phyloP scores from a whole-genome alignment of 768 basidiomycete species.

The Candolleomyces efflorescens region DNA sequence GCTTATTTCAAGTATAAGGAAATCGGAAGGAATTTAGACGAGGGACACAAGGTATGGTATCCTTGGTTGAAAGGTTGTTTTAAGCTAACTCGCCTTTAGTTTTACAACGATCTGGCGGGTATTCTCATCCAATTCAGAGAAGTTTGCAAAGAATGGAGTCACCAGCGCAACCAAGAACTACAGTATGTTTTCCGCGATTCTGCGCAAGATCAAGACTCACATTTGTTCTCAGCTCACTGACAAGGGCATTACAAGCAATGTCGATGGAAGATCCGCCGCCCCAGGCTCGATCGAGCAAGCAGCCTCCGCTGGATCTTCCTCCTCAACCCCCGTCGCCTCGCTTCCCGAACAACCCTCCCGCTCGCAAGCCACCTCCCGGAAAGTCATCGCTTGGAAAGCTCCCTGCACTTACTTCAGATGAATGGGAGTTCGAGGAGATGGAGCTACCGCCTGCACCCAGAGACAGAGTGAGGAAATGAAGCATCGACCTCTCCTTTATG shows the following conservation, averaged over 20 bases:
- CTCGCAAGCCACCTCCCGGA: constrained; percentile 10
- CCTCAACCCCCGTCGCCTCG: not conserved
- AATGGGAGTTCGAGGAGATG: constrained; percentile 53
- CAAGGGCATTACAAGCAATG: constrained; percentile 8
- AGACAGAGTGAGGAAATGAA: constrained; percentile 8
- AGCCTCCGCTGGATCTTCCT: not conserved
- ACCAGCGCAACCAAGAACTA: constrained; percentile 66
- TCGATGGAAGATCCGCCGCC: not conserved
- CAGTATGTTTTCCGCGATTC: constrained; percentile 43
- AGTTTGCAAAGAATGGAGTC: constrained; percentile 71
- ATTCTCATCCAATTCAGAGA: constrained; percentile 74
- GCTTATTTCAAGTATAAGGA: constrained; percentile 89
- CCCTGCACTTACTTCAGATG: constrained; percentile 44
- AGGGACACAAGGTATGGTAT: constrained; percentile 71
- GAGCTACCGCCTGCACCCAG: constrained; percentile 38
- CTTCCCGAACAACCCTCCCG: not conserved
- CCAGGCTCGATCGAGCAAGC: not conserved
- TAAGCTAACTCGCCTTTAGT: constrained; percentile 39
- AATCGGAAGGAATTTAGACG: constrained; percentile 78
- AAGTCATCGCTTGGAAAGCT: constrained; percentile 30
- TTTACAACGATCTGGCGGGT: constrained; percentile 82
- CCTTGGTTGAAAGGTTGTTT: not conserved
- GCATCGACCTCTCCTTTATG: not conserved
- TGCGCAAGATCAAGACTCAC: constrained; percentile 2
- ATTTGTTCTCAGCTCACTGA: constrained; percentile 34